Conservation (phyloP, 2,329 filamentous ascomycete species). For the Fusarium sp. region DNA sequence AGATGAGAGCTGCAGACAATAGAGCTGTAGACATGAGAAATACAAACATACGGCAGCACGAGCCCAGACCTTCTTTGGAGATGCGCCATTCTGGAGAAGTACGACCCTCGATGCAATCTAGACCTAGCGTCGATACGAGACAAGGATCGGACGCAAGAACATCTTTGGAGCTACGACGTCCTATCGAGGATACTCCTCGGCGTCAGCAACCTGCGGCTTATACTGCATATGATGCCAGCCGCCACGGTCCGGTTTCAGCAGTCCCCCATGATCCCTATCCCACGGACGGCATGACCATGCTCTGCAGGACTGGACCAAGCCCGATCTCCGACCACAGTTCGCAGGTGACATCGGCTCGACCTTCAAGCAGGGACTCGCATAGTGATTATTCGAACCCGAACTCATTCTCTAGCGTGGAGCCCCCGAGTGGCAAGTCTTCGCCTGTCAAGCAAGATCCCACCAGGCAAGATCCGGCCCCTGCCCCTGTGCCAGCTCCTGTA, state of each 20-base stretch:
- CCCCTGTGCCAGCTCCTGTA: neutral
- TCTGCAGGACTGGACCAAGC: constrained; percentile 83
- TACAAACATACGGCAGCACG: constrained; percentile 27
- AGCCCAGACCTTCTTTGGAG: constrained; percentile 35
- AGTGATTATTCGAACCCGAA: constrained; percentile 93
- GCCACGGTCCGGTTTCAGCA: constrained; percentile 71
- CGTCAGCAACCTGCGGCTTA: constrained; percentile 38
- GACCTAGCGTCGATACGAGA: constrained; percentile 30
- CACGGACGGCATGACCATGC: constrained; percentile 96
- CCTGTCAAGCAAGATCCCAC: constrained; percentile 73
- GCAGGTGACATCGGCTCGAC: constrained; percentile 71
- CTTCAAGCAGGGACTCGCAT: constrained; percentile 86
- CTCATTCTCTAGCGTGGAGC: constrained; percentile 88
- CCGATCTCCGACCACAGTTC: constrained; percentile 67
- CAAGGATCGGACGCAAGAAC: constrained; percentile 30
- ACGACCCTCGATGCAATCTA: constrained; percentile 29
- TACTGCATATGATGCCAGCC: constrained; percentile 59
- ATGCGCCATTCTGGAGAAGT: constrained; percentile 37
- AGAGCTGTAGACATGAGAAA: constrained; percentile 27
- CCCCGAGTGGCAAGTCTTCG: constrained; percentile 77
- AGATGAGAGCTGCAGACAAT: constrained; percentile 17
- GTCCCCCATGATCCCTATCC: constrained; percentile 95
- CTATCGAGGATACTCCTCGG: constrained; percentile 44
- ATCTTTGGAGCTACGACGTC: constrained; percentile 43
- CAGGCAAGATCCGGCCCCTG: constrained; percentile 15